Base-by-base conservation (phyloP, 129 eudicot species). In the Tanacetum coccineum region DNA sequence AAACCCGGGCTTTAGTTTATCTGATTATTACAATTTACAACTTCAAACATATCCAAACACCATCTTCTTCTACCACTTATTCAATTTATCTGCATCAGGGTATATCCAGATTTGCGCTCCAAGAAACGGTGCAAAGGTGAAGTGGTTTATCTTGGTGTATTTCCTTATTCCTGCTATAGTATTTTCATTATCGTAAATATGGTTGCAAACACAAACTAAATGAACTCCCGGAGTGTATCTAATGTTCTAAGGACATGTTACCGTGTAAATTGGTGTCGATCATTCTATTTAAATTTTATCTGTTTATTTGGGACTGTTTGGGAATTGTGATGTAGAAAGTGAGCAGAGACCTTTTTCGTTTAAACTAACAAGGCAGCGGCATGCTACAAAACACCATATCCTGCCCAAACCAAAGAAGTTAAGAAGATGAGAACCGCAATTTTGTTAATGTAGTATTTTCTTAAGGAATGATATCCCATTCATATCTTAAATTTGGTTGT, bases 171-270 rank as follows among this genome's bases (percentile, higher is more conserved):
- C 58, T 42, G 36, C 42, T 20, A 14, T 13, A 57, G 36, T 67
- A 8, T 32, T 30, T 1, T 48, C 13, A 19, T 40, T 59, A 13
- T 36, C 46, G 79, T 74, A 79, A 72, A 74, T 78, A 73, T 68
- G 28, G 9, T 47, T 70, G 68, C 57, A 56, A 9, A 15, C 18
- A 0, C 14, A 1, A 62, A 20, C 32, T 42, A 67, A 59, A 32
- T 15, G 6, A 64, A 51, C 56, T 47, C 3, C n/a, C 63, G n/a
- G 30, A 25, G 51, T 67, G 72, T 54, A 60, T 53, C 64, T 61
- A 59, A 18, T 51, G 71, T 63, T 12, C 6, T 52, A 15, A 39
- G 55, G 66, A 59, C 68, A 55, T 22, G 53, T 30, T 64, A 64
- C 21, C 26, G 14, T 68, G 76, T 50, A 71, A 71, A 71, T 71